phyloP scores from a whole-genome alignment of 1,284 basidiomycete genomes.

The Lentinula novae-zelandiae region DNA sequence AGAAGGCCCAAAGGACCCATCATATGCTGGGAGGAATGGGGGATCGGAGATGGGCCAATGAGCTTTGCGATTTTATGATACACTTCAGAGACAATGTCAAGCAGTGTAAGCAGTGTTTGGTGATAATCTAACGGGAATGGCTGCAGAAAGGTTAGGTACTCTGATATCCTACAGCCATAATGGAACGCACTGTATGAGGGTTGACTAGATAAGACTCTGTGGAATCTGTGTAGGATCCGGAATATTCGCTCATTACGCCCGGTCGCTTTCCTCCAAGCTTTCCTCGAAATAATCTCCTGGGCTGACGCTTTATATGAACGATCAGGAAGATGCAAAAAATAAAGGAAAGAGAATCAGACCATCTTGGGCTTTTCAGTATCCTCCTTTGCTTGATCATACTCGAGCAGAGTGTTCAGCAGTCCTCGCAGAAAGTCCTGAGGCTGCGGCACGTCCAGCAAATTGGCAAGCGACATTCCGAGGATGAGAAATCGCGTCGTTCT shows the following conservation, averaged over 20 bases:
- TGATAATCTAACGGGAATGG: constrained; percentile 85
- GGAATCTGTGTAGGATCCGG: constrained; percentile 54
- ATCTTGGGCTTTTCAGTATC: constrained; percentile 80
- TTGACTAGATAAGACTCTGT: constrained; percentile 66
- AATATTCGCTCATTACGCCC: constrained; percentile 60
- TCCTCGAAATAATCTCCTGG: constrained; percentile 57
- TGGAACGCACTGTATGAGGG: constrained; percentile 65
- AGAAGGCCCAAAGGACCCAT: constrained; percentile 72
- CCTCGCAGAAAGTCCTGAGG: constrained; percentile 75
- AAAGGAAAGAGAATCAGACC: constrained; percentile 35
- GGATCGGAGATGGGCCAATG: constrained; percentile 72
- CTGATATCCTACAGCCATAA: not conserved
- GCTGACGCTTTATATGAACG: constrained; percentile 9
- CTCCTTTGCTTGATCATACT: constrained; percentile 78
- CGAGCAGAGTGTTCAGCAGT: constrained; percentile 65
- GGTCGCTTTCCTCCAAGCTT: constrained; percentile 32
- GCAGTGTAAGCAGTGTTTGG: constrained; percentile 78
- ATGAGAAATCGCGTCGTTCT: constrained; percentile 78
- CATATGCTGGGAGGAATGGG: constrained; percentile 63
- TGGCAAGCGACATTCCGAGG: constrained; percentile 81
- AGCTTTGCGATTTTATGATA: constrained; percentile 82
- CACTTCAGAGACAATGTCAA: constrained; percentile 82
- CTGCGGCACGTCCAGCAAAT: constrained; percentile 74
- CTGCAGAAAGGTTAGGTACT: constrained; percentile 32
- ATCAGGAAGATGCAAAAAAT: constrained; percentile 12